Evolutionary conservation across 345 rosid species (phyloP).

Genomic region (Linum tenue): DNA sequence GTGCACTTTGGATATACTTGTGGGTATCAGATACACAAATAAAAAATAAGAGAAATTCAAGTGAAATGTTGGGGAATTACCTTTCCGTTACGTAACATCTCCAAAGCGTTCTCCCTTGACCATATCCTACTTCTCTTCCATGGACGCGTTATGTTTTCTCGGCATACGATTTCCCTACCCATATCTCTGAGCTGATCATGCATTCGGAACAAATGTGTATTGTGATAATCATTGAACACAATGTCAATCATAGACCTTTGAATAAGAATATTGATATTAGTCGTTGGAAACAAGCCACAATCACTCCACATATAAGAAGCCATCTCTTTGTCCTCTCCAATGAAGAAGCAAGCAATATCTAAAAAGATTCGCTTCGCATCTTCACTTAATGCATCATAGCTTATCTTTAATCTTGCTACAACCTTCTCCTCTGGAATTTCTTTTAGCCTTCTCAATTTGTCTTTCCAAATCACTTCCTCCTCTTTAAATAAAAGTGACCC

Average conservation of each 20-base stretch:
- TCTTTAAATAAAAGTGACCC: constrained; percentile 6
- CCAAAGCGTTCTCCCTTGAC: background rate
- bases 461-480: background rate
- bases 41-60: too few species aligned
- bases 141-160: background rate
- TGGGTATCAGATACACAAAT: too few species aligned
- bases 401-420: background rate
- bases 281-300: background rate
- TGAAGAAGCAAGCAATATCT: constrained; percentile 19
- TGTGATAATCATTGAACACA: background rate
- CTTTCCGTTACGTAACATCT: background rate
- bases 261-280: background rate
- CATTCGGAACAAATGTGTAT: background rate
- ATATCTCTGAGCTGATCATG: background rate
- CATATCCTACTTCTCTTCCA: background rate
- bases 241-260: background rate
- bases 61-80: background rate
- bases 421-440: background rate
- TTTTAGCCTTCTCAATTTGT: background rate
- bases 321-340: background rate
- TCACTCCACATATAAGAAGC: background rate
- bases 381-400: constrained; percentile 11
- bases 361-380: constrained; percentile 14
- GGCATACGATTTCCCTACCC: background rate
- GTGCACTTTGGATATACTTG: too few species aligned